Evolutionary conservation across 768 basidiomycete genomes (phyloP).

Genomic region (Leccinum longicurvipes): DNA sequence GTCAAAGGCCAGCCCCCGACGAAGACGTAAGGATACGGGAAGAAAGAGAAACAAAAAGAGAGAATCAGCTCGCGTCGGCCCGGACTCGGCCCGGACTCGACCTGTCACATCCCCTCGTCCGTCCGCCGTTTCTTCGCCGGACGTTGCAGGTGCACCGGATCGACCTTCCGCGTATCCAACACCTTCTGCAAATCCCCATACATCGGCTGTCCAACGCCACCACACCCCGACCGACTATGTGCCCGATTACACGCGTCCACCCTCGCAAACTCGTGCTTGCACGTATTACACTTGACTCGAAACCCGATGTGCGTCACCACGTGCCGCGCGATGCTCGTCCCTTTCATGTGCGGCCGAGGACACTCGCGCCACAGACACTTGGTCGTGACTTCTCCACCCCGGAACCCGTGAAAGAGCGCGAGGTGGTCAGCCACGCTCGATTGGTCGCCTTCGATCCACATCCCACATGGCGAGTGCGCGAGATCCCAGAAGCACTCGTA

Average conservation of each 20-base stretch:
- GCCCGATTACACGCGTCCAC: conserved; percentile 35
- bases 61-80: no score
- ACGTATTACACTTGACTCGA: conserved; percentile 28
- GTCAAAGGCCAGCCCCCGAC: background rate
- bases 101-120: conserved; percentile 15
- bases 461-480: conserved; percentile 23
- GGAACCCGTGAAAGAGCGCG: conserved; percentile 29
- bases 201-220: conserved; percentile 30
- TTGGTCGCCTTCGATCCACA: conserved; percentile 36
- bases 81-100: no score
- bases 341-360: conserved; percentile 28
- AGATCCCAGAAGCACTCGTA: conserved; percentile 32
- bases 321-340: conserved; percentile 32
- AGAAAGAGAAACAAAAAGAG: background rate
- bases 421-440: conserved; percentile 32
- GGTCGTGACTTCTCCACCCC: conserved; percentile 29
- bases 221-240: conserved; percentile 30
- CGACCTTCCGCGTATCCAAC: conserved; percentile 29
- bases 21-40: background rate
- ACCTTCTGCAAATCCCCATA: conserved; percentile 27
- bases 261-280: conserved; percentile 32
- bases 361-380: conserved; percentile 33
- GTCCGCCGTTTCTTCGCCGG: conserved; percentile 30
- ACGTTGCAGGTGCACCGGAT: conserved; percentile 8
- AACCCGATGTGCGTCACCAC: conserved; percentile 33